Conservation (phyloP, 2,329 filamentous ascomycete genomes). For the Talaromyces albobiverticillius region DNA sequence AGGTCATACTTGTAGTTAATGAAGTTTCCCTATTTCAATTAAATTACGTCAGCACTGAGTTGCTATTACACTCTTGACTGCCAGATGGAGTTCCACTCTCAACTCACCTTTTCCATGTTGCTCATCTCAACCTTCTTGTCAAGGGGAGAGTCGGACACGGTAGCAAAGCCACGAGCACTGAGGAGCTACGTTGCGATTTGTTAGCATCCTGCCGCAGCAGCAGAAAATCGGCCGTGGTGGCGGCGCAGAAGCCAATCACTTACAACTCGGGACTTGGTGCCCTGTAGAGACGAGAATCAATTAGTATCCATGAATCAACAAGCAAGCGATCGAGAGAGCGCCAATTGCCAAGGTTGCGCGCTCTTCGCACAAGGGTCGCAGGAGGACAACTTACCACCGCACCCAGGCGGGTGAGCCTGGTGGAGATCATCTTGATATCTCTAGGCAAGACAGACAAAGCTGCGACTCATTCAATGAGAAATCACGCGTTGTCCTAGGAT, state of each 20-base stretch:
- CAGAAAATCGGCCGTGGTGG: not conserved
- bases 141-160: conserved; percentile 79
- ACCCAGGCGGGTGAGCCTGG: conserved; percentile 46
- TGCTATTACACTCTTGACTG: not conserved
- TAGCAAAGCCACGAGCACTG: conserved; percentile 71
- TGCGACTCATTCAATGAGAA: conserved; percentile 38
- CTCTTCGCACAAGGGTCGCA: not conserved
- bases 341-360: not conserved
- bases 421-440: conserved; percentile 47
- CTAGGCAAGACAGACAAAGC: conserved; percentile 35
- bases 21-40: conserved; percentile 65
- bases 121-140: conserved; percentile 97
- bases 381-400: conserved; percentile 42
- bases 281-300: conserved; percentile 24
- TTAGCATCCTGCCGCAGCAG: not conserved
- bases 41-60: conserved; percentile 24
- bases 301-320: conserved; percentile 8
- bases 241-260: conserved; percentile 22
- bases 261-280: conserved; percentile 47
- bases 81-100: too few relatives aligned
- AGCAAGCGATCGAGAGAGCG: not conserved
- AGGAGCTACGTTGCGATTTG: conserved; percentile 52
- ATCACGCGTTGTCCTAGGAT: conserved; percentile 4
- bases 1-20: conserved; percentile 78
- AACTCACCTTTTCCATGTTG: conserved; percentile 76